Base-by-base conservation (phyloP, 2,329 filamentous ascomycete species). In the Fusarium sp. region DNA sequence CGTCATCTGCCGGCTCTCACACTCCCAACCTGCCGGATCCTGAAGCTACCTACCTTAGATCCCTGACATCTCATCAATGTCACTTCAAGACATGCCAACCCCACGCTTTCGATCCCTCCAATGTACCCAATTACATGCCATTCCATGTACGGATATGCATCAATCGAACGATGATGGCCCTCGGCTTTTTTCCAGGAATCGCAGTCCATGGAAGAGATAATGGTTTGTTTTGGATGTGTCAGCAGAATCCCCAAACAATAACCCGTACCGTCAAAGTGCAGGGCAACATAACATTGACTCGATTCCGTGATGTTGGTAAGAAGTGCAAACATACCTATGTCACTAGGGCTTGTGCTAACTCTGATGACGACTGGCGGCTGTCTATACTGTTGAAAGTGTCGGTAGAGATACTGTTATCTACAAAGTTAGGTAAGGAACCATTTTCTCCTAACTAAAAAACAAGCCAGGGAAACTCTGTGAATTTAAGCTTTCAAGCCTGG, bases 51-150 rank as follows among this genome's bases (percentile, higher is more conserved):
- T n/a, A n/a, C n/a, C n/a, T n/a, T n/a, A 40, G 42, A 64, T 64
- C 42, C 53, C 35, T 53, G 53, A 15, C 40, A 49, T 52, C 46
- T 42, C 18, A n/a, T 42, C 25, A 52, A 64, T 53, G 51, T 51
- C 51, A 63, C 51, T 29, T 33, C 29, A 17, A 64, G 35, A 58
- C 51, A 46, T 63, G 33, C 41, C 52, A 64, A 53, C 53, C 62
- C 62, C 60, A 65, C 60, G 62, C 58, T 63, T 43, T 33, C 56
- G 37, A 40, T 51, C 21, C 58, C 17, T n/a, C 37, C 39, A 35
- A 39, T 29, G 14, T 25, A 52, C 42, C 35, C 36, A 31, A 43
- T 31, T 18, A 41, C 35, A 43, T 21, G 33, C 18, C 46, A 52
- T 37, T 23, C 53, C 25, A 49, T 55, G 43, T 21, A 35, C 23